A percentile compares a stretch with the other conserved stretches of the same genome.
Conservation (phyloP, 2,329 filamentous ascomycete species). For the Monilinia polystroma region DNA sequence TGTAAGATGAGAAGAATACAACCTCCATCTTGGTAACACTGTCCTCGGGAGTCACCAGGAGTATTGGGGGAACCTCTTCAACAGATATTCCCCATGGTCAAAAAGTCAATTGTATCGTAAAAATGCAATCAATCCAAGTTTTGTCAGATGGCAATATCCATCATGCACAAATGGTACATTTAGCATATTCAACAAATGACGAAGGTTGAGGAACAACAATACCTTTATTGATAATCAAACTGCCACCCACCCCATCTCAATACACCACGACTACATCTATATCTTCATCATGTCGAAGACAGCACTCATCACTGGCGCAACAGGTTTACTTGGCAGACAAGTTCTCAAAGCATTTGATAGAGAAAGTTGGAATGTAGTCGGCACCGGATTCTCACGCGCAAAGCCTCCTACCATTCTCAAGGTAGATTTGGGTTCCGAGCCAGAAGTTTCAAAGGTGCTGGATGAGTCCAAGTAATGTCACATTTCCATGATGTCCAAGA, state of each 20-base stretch:
- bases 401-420: slow-evolving; percentile 64
- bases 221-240: neutral
- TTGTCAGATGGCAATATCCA: neutral
- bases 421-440: slow-evolving; percentile 38
- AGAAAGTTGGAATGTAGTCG: slow-evolving; percentile 67
- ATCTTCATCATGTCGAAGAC: slow-evolving; percentile 45
- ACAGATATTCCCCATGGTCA: neutral
- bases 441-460: slow-evolving; percentile 51
- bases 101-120: neutral
- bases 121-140: neutral
- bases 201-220: neutral
- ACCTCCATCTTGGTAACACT: too few relatives aligned
- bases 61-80: too few relatives aligned
- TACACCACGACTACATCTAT: neutral
- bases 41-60: too few relatives aligned
- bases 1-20: too few relatives aligned
- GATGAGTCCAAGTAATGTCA: slow-evolving; percentile 54
- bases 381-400: slow-evolving; percentile 72
- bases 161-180: neutral
- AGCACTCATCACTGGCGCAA: slow-evolving; percentile 79
- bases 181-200: slow-evolving; percentile 4
- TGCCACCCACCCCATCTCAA: neutral
- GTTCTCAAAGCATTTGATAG: slow-evolving; percentile 69
- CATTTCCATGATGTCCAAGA: slow-evolving; percentile 19
- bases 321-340: slow-evolving; percentile 78